Conservation (phyloP, 2,329 filamentous ascomycete genomes). For the Hymenoscyphus albidus region DNA sequence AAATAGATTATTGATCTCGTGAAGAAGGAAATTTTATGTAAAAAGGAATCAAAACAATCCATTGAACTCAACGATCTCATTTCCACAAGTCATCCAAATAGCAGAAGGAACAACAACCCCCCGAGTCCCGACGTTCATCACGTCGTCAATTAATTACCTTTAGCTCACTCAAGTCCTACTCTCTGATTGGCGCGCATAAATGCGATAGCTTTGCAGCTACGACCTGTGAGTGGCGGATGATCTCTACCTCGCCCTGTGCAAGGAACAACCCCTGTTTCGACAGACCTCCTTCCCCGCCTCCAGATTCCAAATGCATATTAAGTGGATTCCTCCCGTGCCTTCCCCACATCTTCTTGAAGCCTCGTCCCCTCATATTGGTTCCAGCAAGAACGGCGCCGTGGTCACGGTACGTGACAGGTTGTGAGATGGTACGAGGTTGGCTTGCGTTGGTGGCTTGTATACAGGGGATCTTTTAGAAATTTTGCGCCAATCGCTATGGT, state of each 20-base stretch:
- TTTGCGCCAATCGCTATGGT: background rate
- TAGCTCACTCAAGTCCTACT: background rate
- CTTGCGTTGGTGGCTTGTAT: background rate
- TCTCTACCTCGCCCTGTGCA: background rate
- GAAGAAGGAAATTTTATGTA: background rate
- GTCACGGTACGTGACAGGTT: background rate
- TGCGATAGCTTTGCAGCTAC: background rate
- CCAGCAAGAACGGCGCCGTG: background rate
- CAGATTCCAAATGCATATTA: background rate
- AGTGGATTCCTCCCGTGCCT: background rate
- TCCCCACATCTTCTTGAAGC: background rate
- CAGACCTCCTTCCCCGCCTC: background rate
- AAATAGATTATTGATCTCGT: background rate
- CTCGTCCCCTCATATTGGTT: background rate
- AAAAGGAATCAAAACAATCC: background rate
- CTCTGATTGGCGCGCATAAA: background rate
- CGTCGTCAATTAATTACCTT: background rate
- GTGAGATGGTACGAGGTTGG: background rate
- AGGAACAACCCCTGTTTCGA: background rate
- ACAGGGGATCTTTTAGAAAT: background rate
- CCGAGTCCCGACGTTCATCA: background rate
- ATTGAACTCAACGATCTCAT: background rate
- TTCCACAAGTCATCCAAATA: background rate
- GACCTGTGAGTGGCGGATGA: background rate
- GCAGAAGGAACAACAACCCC: background rate